Evolutionary conservation across 352 stramenopile genomes (phyloP).

Genomic region (Phytophthora cryptogea): DNA sequence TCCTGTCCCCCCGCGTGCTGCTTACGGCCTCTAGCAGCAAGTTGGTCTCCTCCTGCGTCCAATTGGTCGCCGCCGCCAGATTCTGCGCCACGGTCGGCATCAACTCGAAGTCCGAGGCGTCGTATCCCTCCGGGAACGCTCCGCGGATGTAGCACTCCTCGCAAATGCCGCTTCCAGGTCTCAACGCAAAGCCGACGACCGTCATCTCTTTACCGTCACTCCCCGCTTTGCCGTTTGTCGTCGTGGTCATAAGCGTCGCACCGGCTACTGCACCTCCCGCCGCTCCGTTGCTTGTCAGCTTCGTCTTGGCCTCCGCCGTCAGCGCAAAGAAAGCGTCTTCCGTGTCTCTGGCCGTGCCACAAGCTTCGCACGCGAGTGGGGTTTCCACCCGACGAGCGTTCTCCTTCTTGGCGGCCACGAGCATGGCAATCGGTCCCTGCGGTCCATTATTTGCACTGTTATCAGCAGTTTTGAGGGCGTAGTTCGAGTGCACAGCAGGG

Average conservation of each 20-base stretch:
- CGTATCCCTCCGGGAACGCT: conserved; percentile 65
- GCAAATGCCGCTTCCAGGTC: conserved; percentile 68
- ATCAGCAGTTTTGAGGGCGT: conserved; percentile 35
- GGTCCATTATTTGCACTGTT: neutral
- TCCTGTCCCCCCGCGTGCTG: conserved; percentile 21
- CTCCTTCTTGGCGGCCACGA: conserved; percentile 34
- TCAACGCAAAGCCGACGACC: conserved; percentile 47
- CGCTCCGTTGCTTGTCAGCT: conserved; percentile 31
- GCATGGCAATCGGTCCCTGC: conserved; percentile 35
- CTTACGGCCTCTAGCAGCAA: conserved; percentile 62
- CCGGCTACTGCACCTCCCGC: conserved; percentile 9
- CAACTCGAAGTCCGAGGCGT: conserved; percentile 62
- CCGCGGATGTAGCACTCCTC: conserved; percentile 68
- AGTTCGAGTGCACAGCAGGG: conserved; percentile 59
- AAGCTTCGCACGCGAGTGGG: conserved; percentile 53
- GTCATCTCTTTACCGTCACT: conserved; percentile 46
- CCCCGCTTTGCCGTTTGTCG: conserved; percentile 19
- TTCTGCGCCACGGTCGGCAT: conserved; percentile 29
- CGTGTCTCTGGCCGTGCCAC: conserved; percentile 36
- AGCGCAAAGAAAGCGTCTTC: conserved; percentile 60
- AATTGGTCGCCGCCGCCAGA: conserved; percentile 20
- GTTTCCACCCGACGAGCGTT: conserved; percentile 20
- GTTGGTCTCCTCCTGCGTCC: conserved; percentile 52
- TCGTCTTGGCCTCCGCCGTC: conserved; percentile 61
- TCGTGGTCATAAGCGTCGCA: conserved; percentile 4